These are phyloP conservation scores for Suhomyces pyralidae DNA, from an alignment of 805 yeast genomes.

Conservation along the genomic window DNA sequence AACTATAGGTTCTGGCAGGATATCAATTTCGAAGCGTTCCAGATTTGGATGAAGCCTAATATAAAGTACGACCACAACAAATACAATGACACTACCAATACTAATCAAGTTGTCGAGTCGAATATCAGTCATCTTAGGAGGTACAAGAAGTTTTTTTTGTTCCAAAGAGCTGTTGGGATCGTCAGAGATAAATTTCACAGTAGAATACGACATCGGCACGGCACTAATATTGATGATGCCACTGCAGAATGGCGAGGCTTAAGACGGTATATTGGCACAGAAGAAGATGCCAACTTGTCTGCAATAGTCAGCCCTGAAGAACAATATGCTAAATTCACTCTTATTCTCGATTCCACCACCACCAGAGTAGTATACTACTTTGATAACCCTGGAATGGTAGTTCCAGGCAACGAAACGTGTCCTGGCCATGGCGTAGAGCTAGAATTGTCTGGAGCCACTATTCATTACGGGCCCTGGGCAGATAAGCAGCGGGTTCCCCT, in stretches of 20 bases:
- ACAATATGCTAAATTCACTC: conserved; percentile 82
- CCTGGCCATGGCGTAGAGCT: conserved; percentile 57
- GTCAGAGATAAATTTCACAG: not conserved
- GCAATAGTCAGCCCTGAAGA: conserved; percentile 40
- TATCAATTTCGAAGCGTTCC: conserved; percentile 49
- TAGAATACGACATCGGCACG: not conserved
- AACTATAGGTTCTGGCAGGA: conserved; percentile 46
- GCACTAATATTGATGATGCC: conserved; percentile 4
- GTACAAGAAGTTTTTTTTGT: conserved; percentile 23
- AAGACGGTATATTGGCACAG: conserved; percentile 56
- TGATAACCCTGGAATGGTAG: conserved; percentile 62
- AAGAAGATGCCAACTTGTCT: conserved; percentile 24
- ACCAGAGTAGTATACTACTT: conserved; percentile 58
- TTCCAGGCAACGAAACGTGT: conserved; percentile 1
- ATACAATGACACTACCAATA: not conserved
- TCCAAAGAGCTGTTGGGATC: conserved; percentile 11
- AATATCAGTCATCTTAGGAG: conserved; percentile 11
- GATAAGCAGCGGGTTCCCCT: conserved; percentile 74
- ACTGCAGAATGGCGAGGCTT: conserved; percentile 69
- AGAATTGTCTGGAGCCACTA: conserved; percentile 54
- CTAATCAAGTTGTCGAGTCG: not conserved
- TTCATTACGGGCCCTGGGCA: conserved; percentile 95
- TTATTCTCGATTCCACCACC: conserved; percentile 58
- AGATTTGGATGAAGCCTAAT: conserved; percentile 66
- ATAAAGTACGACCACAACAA: conserved; percentile 47